Evolutionary conservation across 345 rosid genomes (phyloP).

Genomic region (Populus pruinosa): DNA sequence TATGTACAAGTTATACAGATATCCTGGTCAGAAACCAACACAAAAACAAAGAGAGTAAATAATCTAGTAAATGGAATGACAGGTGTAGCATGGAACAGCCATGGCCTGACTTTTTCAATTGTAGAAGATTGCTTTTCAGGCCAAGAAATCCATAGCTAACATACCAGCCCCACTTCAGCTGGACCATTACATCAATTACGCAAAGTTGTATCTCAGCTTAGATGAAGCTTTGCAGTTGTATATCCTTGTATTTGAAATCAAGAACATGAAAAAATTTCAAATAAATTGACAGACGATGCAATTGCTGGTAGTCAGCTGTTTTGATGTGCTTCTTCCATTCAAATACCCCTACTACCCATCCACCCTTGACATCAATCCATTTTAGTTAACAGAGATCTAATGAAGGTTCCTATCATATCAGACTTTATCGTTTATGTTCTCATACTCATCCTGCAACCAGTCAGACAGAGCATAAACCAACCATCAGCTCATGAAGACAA

Average conservation of each 20-base stretch:
- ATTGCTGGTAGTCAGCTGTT: not conserved
- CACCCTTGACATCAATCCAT: not conserved
- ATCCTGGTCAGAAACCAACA: not conserved
- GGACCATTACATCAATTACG: not conserved
- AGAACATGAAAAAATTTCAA: not conserved
- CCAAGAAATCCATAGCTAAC: not conserved
- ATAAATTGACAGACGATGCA: not conserved
- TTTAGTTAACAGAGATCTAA: not conserved
- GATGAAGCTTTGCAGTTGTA: not conserved
- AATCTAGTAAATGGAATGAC: not conserved
- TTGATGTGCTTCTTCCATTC: not conserved
- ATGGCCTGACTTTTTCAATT: not conserved
- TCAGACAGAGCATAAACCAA: not conserved
- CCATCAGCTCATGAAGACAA: not conserved
- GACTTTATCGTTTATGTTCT: not conserved
- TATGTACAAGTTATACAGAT: not conserved
- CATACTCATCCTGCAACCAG: not conserved
- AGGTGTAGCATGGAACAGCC: not conserved
- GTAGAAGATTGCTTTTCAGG: not conserved
- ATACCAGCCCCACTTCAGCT: not conserved
- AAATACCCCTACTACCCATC: not conserved
- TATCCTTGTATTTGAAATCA: not conserved
- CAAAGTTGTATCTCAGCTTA: not conserved
- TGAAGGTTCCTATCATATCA: not conserved
- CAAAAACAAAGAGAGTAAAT: not conserved